Evolutionary conservation across 2,329 filamentous ascomycete species (phyloP).

Genomic region (Cladosporium sp.): DNA sequence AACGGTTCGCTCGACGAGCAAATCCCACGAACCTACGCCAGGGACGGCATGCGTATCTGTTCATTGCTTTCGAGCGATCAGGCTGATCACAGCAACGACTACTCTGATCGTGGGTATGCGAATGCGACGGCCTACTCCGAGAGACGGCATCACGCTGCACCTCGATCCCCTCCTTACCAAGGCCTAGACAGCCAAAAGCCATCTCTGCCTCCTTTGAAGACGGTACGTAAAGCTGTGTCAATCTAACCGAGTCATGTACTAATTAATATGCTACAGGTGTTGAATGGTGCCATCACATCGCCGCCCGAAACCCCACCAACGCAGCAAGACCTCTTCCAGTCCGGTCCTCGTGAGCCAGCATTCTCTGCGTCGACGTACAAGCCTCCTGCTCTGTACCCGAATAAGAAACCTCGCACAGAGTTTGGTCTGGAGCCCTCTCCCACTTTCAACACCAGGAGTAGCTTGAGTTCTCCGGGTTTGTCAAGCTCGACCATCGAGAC

Average conservation of each 20-base stretch:
- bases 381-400: conserved; percentile 39
- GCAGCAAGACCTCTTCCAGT: conserved; percentile 29
- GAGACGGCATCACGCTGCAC: conserved; percentile 28
- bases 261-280: neutral
- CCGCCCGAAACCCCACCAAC: conserved; percentile 33
- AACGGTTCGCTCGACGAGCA: conserved; percentile 31
- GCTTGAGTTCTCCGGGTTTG: conserved; percentile 7
- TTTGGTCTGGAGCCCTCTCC: conserved; percentile 7
- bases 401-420: conserved; percentile 39
- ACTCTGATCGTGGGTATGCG: neutral
- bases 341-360: conserved; percentile 36
- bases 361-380: conserved; percentile 38
- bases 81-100: neutral
- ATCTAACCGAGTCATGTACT: neutral
- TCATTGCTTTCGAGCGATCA: conserved; percentile 12
- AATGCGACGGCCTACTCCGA: conserved; percentile 16
- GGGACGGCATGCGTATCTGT: conserved; percentile 17
- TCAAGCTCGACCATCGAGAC: neutral
- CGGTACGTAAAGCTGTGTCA: conserved; percentile 35
- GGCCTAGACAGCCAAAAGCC: conserved; percentile 33
- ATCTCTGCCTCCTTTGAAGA: conserved; percentile 39
- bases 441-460: conserved; percentile 16
- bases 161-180: conserved; percentile 37
- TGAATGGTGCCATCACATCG: conserved; percentile 18
- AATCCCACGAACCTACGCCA: conserved; percentile 22